Evolutionary conservation across 192 early-diverging fungal genomes (phyloP).

Genomic region (Gaertneriomyces sp.): DNA sequence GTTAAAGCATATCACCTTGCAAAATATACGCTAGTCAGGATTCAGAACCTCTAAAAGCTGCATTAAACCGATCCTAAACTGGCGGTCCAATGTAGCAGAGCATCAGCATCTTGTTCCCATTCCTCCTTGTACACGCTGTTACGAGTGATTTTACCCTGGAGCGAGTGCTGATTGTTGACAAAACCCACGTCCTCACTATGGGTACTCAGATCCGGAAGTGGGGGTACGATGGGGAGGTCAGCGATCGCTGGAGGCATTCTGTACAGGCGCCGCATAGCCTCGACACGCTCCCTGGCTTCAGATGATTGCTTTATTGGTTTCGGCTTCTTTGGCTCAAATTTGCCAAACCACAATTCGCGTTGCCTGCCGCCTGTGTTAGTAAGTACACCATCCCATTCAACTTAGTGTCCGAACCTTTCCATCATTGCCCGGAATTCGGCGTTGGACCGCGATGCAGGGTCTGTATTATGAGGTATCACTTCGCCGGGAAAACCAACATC

Average conservation of each 20-base stretch:
- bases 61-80: neutral
- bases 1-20: constrained; percentile 45
- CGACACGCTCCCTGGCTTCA: neutral
- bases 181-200: neutral
- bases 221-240: neutral
- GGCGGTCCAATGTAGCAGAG: constrained; percentile 38
- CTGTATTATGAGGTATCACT: too few relatives aligned
- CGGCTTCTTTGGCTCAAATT: constrained; percentile 18
- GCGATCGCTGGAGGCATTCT: neutral
- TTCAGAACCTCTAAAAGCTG: neutral
- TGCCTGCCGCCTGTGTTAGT: constrained; percentile 10
- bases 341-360: constrained; percentile 38
- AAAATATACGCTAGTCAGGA: neutral
- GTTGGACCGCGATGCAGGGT: neutral
- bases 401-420: constrained; percentile 20
- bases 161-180: constrained; percentile 7
- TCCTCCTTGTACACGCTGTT: constrained; percentile 15
- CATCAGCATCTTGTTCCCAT: constrained; percentile 45
- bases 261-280: constrained; percentile 16
- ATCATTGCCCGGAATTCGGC: constrained; percentile 35
- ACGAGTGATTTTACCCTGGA: neutral
- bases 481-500: too few relatives aligned
- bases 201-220: neutral
- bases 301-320: neutral
- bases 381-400: neutral